Evolutionary conservation across 1,284 basidiomycete species (phyloP), one percentile per base, ranked within the genome.

Genomic region (Erythrobasidium hasegawianum): DNA sequence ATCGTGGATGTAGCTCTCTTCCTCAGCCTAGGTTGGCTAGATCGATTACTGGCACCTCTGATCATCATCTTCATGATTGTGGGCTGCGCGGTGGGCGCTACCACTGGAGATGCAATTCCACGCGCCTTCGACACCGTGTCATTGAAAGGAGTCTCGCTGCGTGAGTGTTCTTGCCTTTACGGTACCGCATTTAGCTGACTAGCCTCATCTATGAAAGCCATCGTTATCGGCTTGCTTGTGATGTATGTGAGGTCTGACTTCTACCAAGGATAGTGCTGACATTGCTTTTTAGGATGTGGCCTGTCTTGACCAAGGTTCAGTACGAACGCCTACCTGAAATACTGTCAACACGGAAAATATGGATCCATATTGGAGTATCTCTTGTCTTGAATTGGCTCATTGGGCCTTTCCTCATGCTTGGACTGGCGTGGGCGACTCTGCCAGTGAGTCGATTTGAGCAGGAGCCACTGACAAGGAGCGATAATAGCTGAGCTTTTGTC

Each of bases 211-310:
- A 13, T 38, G 9, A 40, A 16, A 54, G 22, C 53, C 10, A 29
- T 58, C 39, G 18, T 57, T 11, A 45, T n/a, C 45, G 50, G 58
- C 20, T 52, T 55, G 9, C 52, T 52, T 20, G 61, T 67, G 27
- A 61, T 66, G 14, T 41, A 18, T 55, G n/a, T 20, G n/a, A 11
- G 8, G 10, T 27, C 33, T 18, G 16, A 13, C 24, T 18, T 18
- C 49, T 14, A 10, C 3, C 14, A 20, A 41, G 11, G 8, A 14
- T 5, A 14, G 14, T 18, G 43, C 43, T 47, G 22, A 29, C 26
- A 9, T 43, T 78, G 78, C 2, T 33, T 77, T 80, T 90, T 59
- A 93, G 93, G 90, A 94, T 93, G 87, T 92, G 88, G 87, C 90
- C 90, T 1, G 84, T 87, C 47, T 81, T 87, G 55, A 85, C 87